These are phyloP conservation scores for Saccharomycodes ludwigii DNA, from an alignment of 805 yeast genomes.

Conservation along the genomic window DNA sequence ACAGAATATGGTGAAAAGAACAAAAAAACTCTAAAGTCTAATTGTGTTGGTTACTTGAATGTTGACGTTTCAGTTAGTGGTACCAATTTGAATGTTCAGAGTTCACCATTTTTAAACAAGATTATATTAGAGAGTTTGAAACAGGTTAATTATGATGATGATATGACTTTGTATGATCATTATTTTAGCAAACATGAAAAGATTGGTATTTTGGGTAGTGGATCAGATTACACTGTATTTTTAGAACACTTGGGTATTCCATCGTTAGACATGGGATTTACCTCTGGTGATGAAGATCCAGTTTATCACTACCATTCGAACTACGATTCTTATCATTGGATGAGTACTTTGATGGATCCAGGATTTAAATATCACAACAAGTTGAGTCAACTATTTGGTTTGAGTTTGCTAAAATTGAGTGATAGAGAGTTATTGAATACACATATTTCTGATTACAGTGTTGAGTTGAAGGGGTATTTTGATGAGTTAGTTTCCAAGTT, in stretches of 20 bases:
- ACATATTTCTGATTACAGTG: conserved; percentile 27
- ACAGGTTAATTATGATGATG: conserved; percentile 25
- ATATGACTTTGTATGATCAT: conserved; percentile 24
- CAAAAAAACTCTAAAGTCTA: conserved; percentile 31
- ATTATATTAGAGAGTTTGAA: conserved; percentile 34
- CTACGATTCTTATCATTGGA: conserved; percentile 64
- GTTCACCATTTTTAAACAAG: conserved; percentile 48
- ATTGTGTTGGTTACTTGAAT: conserved; percentile 57
- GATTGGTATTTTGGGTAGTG: conserved; percentile 48
- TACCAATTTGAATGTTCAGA: conserved; percentile 29
- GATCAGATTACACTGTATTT: conserved; percentile 57
- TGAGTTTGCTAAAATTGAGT: conserved; percentile 33
- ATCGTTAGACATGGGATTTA: conserved; percentile 49
- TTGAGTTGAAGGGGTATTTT: conserved; percentile 26
- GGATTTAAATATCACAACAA: conserved; percentile 47
- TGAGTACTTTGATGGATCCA: conserved; percentile 50
- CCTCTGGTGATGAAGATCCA: conserved; percentile 32
- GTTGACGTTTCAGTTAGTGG: conserved; percentile 58
- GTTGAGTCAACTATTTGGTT: conserved; percentile 40
- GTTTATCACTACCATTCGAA: conserved; percentile 69
- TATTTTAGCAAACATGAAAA: conserved; percentile 14
- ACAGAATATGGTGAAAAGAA: conserved; percentile 67
- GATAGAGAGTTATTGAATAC: conserved; percentile 33
- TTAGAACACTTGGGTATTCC: conserved; percentile 49
- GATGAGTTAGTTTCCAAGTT: conserved; percentile 23